phyloP scores from a whole-genome alignment of 2,329 filamentous ascomycete genomes.

The Aspergillus neoniger region DNA sequence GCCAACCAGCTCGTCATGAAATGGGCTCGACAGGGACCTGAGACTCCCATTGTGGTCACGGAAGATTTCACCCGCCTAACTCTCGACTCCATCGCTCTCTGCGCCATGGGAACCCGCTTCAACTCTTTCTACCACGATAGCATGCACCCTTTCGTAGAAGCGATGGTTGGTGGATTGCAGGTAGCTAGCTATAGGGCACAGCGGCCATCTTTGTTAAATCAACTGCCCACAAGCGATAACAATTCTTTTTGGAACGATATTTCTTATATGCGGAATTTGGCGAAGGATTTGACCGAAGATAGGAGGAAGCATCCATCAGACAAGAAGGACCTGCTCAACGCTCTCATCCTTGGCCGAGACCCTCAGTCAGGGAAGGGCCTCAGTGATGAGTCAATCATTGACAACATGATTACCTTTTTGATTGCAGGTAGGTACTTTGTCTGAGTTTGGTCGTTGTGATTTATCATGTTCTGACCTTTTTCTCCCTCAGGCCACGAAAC shows the following conservation, averaged over 20 bases:
- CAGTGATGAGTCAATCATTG: constrained; percentile 62
- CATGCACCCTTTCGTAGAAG: constrained; percentile 68
- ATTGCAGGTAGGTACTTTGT: constrained; percentile 54
- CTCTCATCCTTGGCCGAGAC: constrained; percentile 70
- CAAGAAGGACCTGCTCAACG: constrained; percentile 67
- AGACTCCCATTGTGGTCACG: constrained; percentile 58
- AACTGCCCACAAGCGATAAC: constrained; percentile 43
- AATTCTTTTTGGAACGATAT: constrained; percentile 36
- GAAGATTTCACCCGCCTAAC: constrained; percentile 74
- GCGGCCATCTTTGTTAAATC: constrained; percentile 51
- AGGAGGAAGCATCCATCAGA: constrained; percentile 58
- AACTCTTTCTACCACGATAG: constrained; percentile 72
- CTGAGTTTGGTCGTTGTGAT: background rate
- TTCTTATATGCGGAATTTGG: constrained; percentile 54
- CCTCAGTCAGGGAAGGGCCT: constrained; percentile 67
- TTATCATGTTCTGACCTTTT: background rate
- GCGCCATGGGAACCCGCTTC: constrained; percentile 71
- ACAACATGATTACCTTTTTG: constrained; percentile 73
- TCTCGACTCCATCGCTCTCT: constrained; percentile 71
- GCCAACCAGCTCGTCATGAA: constrained; percentile 43
- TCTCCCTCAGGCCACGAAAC: constrained; percentile 63
- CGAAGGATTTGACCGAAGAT: constrained; percentile 61
- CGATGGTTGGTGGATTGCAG: constrained; percentile 65
- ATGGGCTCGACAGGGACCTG: constrained; percentile 54
- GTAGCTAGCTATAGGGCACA: constrained; percentile 57